Conservation (phyloP, 2,329 filamentous ascomycete species). For the Aspergillus hortae region DNA sequence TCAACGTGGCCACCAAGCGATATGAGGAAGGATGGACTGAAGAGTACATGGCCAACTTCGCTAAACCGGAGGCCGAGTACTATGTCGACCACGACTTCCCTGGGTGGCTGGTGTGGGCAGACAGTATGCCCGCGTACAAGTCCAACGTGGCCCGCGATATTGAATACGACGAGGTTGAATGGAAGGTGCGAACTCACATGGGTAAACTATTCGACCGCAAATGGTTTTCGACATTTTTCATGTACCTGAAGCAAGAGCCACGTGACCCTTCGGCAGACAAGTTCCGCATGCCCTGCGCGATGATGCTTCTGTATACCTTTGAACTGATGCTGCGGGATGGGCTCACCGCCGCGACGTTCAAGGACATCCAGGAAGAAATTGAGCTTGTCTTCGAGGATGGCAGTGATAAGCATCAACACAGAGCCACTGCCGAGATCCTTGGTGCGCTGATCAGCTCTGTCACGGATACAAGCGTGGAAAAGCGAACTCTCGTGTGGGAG, state of each 20-base stretch:
- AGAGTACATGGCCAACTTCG: constrained; percentile 74
- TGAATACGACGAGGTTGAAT: constrained; percentile 79
- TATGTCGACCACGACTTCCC: constrained; percentile 90
- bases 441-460: constrained; percentile 79
- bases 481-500: constrained; percentile 75
- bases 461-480: constrained; percentile 69
- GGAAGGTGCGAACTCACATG: constrained; percentile 69
- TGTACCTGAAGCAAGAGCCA: constrained; percentile 93
- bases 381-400: constrained; percentile 81
- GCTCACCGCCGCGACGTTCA: constrained; percentile 71
- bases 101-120: constrained; percentile 95
- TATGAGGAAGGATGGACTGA: constrained; percentile 76
- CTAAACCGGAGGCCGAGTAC: constrained; percentile 73
- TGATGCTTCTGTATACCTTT: constrained; percentile 84
- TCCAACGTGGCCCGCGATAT: constrained; percentile 64
- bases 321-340: constrained; percentile 78
- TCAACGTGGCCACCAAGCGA: constrained; percentile 68
- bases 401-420: constrained; percentile 95
- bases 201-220: constrained; percentile 73
- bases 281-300: constrained; percentile 83
- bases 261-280: constrained; percentile 76
- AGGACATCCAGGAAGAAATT: constrained; percentile 81
- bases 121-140: constrained; percentile 75
- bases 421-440: constrained; percentile 90
- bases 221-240: constrained; percentile 86